Evolutionary conservation across 176 grass and related monocot genomes (phyloP).

Genomic region (Saccharum officinarum): DNA sequence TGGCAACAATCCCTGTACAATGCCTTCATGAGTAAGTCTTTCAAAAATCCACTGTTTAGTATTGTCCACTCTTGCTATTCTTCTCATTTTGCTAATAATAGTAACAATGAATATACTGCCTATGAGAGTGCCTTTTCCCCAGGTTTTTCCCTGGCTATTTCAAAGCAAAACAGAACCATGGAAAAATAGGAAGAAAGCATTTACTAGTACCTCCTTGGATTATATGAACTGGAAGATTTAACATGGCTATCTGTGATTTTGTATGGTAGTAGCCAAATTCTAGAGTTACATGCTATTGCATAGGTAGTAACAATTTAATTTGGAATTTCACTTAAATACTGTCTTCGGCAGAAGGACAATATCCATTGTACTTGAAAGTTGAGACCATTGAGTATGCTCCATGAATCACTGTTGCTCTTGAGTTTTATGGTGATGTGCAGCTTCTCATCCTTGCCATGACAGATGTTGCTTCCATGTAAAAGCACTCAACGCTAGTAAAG

Average conservation of each 20-base stretch:
- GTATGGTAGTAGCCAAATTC: background rate
- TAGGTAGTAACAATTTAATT: background rate
- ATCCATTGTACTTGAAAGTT: background rate
- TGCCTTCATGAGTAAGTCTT: constrained; percentile 87
- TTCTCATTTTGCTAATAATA: constrained; percentile 15
- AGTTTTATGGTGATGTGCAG: background rate
- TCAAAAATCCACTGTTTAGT: constrained; percentile 4
- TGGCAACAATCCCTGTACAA: constrained; percentile 77
- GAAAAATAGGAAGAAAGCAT: constrained; percentile 7
- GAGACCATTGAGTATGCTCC: background rate
- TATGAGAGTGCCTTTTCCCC: background rate
- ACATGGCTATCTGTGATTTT: background rate
- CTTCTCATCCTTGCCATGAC: background rate
- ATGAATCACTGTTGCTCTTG: background rate
- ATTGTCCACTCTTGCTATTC: background rate
- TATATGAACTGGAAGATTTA: background rate
- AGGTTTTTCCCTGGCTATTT: background rate
- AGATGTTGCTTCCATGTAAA: background rate
- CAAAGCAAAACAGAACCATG: background rate
- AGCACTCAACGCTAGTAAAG: background rate
- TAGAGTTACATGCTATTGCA: background rate
- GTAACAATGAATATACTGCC: background rate
- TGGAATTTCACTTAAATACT: constrained; percentile 4
- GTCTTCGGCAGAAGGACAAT: background rate
- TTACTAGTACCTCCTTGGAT: background rate